Conservation (phyloP, 2,329 filamentous ascomycete genomes). For the Pyrenochaeta sp. region DNA sequence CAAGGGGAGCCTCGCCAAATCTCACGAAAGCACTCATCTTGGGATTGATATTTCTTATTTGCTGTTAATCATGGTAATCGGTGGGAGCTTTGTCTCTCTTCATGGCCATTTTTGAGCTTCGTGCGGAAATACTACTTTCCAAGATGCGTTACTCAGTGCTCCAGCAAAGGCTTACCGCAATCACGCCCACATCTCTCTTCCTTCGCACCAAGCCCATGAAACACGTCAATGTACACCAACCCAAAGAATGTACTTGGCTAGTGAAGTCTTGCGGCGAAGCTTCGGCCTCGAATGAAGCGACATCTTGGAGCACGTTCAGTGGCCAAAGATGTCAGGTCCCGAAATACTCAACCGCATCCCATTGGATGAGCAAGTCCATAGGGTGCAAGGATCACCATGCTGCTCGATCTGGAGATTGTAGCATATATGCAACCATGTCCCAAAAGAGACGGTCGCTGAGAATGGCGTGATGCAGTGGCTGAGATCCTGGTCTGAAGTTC, state of each 20-base stretch:
- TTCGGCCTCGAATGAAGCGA: neutral
- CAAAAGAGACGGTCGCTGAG: neutral
- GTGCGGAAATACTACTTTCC: too few species aligned
- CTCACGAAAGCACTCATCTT: neutral
- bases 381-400: conserved; percentile 6
- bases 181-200: too few species aligned
- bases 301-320: neutral
- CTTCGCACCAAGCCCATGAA: too few species aligned
- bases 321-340: neutral
- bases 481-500: neutral
- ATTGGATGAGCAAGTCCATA: neutral
- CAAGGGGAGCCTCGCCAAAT: neutral
- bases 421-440: conserved; percentile 12
- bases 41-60: too few species aligned
- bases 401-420: conserved; percentile 6
- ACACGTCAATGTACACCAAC: too few species aligned
- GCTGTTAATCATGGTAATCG: too few species aligned
- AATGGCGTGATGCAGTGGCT: conserved; percentile 4
- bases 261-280: too few species aligned
- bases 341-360: conserved; percentile 3
- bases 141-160: too few species aligned
- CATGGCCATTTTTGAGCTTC: too few species aligned
- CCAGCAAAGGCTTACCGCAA: too few species aligned
- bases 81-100: too few species aligned
- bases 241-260: too few species aligned